Percentiles rank a stretch among this genome's conserved stretches.
Conservation (phyloP, 257 asterid species). For the Penstemon newberryi region DNA sequence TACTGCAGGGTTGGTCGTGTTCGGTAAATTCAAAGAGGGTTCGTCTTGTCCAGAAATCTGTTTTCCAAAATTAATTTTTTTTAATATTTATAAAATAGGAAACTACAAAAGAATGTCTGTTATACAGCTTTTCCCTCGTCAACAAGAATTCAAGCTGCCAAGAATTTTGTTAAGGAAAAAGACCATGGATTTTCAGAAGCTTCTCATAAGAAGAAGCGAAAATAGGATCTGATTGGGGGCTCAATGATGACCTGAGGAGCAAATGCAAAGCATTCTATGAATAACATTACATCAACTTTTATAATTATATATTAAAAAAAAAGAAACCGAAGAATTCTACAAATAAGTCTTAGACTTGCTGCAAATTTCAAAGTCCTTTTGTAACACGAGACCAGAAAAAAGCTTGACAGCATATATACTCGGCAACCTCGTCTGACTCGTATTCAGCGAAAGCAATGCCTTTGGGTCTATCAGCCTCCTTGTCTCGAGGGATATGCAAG, state of each 20-base stretch:
- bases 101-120: constrained; percentile 8
- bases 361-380: constrained; percentile 77
- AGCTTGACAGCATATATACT: constrained; percentile 80
- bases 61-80: constrained; percentile 26
- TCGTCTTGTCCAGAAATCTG: constrained; percentile 93
- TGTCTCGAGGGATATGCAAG: constrained; percentile 78
- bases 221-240: constrained; percentile 21
- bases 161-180: constrained; percentile 19
- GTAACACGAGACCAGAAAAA: constrained; percentile 77
- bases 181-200: background rate
- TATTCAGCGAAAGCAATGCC: constrained; percentile 90
- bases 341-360: constrained; percentile 36
- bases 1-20: constrained; percentile 29
- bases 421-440: constrained; percentile 86
- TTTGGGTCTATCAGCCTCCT: constrained; percentile 76
- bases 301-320: background rate
- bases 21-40: constrained; percentile 43
- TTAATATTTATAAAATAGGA: constrained; percentile 24
- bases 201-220: constrained; percentile 22
- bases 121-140: constrained; percentile 34
- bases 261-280: background rate
- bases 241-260: constrained; percentile 31
- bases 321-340: background rate
- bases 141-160: constrained; percentile 34
- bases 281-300: background rate